Evolutionary conservation across 116 monocot species (phyloP).

Genomic region (Cymodocea nodosa): DNA sequence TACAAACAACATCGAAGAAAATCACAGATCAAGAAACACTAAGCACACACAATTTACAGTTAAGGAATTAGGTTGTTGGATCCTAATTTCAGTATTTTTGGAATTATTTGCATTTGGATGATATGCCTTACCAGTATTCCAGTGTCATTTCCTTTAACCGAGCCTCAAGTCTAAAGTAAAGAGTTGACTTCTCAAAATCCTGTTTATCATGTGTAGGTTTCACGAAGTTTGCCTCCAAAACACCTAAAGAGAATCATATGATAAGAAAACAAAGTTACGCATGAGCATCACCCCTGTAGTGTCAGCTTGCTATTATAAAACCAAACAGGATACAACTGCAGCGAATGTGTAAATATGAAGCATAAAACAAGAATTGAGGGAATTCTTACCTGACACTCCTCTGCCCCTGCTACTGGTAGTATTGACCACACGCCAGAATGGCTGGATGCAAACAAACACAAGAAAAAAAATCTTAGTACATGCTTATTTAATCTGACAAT

Average conservation of each 20-base stretch:
- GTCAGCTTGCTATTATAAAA: background rate
- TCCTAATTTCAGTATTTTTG: background rate
- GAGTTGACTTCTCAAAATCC: conserved; percentile 76
- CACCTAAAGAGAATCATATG: conserved; percentile 17
- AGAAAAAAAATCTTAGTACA: background rate
- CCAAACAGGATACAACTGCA: background rate
- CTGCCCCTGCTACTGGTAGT: conserved; percentile 26
- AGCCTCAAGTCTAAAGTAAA: conserved; percentile 52
- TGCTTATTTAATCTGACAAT: background rate
- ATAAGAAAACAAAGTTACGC: background rate
- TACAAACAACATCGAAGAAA: no score
- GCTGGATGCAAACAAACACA: conserved; percentile 27
- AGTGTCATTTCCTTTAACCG: conserved; percentile 75
- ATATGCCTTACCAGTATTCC: conserved; percentile 64
- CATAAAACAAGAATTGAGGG: background rate
- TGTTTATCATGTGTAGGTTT: conserved; percentile 97
- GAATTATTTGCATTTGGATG: background rate
- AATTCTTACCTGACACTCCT: conserved; percentile 67
- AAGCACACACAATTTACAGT: no score
- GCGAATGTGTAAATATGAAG: background rate
- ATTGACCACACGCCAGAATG: conserved; percentile 59
- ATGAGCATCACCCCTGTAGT: background rate
- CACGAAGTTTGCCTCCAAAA: conserved; percentile 70
- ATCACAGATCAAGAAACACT: no score
- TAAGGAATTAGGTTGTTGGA: no score